Percentiles rank a stretch among this genome's conserved stretches.
These are phyloP conservation scores for Tetracentron sinense DNA, from an alignment of 164 flowering plant species.

Conservation along the genomic window DNA sequence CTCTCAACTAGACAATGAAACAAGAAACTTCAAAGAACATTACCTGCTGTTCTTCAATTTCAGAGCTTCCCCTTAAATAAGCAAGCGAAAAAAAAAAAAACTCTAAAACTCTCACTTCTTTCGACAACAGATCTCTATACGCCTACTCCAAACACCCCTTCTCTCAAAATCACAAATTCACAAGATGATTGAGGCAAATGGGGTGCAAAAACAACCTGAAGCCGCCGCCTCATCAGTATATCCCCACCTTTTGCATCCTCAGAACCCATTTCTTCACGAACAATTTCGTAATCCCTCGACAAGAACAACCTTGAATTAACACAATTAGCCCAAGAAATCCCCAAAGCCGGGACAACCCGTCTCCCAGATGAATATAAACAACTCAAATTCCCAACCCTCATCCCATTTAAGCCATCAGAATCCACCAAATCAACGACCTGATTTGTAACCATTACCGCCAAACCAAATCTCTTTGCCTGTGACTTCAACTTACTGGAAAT, in stretches of 20 bases:
- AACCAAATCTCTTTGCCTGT: constrained; percentile 43
- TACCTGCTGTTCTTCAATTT: too few species aligned
- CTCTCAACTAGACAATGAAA: too few species aligned
- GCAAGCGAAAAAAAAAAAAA: too few species aligned
- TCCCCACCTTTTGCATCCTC: constrained; percentile 15
- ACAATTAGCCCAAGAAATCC: constrained; percentile 85
- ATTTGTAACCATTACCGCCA: constrained; percentile 82
- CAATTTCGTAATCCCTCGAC: constrained; percentile 51
- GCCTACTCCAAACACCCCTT: constrained; percentile 68
- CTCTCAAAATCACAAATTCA: constrained; percentile 58
- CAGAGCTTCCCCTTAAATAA: too few species aligned
- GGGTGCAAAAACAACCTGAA: constrained; percentile 82
- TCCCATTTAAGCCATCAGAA: constrained; percentile 32
- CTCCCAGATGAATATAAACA: constrained; percentile 62
- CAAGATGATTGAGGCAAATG: constrained; percentile 72
- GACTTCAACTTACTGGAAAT: constrained; percentile 53
- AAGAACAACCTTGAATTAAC: constrained; percentile 81
- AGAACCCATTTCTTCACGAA: constrained; percentile 11
- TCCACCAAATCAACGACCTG: constrained; percentile 76
- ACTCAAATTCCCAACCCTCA: constrained; percentile 58
- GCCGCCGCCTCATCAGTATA: constrained; percentile 38
- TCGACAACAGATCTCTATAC: not conserved
- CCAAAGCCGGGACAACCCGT: constrained; percentile 73
- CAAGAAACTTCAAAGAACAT: too few species aligned
- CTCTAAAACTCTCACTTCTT: not conserved